Percentiles rank a stretch among this genome's conserved stretches.
Evolutionary conservation across 345 rosid species (phyloP).

Genomic region (Moringa oleifera): DNA sequence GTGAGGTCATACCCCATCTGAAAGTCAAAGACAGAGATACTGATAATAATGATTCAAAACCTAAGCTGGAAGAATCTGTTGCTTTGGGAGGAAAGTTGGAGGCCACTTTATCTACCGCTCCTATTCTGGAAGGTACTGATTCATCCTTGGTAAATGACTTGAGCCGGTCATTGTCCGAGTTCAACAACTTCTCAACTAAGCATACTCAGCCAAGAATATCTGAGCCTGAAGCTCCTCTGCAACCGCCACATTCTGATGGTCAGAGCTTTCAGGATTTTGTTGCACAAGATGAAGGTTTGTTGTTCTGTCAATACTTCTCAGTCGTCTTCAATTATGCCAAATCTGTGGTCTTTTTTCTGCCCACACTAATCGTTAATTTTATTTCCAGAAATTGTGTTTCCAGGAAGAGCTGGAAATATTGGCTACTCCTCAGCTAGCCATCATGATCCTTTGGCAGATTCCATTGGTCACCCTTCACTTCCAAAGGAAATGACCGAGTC

Average conservation of each 20-base stretch:
- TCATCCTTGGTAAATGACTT: constrained; percentile 23
- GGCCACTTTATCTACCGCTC: constrained; percentile 29
- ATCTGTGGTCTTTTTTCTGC: not conserved
- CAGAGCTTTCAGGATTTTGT: constrained; percentile 25
- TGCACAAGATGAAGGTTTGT: constrained; percentile 48
- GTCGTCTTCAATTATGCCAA: no score
- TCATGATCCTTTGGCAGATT: constrained; percentile 21
- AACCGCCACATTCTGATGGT: constrained; percentile 22
- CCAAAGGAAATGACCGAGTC: constrained; percentile 28
- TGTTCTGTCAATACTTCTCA: constrained; percentile 5
- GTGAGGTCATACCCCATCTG: constrained; percentile 65
- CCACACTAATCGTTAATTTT: constrained; percentile 1
- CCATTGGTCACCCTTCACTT: constrained; percentile 25
- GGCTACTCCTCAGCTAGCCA: constrained; percentile 19
- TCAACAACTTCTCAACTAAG: constrained; percentile 25
- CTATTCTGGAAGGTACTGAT: constrained; percentile 29
- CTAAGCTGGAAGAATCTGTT: constrained; percentile 33
- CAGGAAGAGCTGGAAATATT: constrained; percentile 41
- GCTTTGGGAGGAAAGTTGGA: constrained; percentile 34
- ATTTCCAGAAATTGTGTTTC: constrained; percentile 41
- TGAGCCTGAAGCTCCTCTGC: constrained; percentile 40
- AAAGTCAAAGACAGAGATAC: constrained; percentile 17
- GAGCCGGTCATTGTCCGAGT: constrained; percentile 10
- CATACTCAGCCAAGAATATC: constrained; percentile 29
- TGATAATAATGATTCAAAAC: constrained; percentile 16